These are phyloP conservation scores for Coemansia sp. DNA, from an alignment of 192 early-diverging fungal species.

Conservation along the genomic window DNA sequence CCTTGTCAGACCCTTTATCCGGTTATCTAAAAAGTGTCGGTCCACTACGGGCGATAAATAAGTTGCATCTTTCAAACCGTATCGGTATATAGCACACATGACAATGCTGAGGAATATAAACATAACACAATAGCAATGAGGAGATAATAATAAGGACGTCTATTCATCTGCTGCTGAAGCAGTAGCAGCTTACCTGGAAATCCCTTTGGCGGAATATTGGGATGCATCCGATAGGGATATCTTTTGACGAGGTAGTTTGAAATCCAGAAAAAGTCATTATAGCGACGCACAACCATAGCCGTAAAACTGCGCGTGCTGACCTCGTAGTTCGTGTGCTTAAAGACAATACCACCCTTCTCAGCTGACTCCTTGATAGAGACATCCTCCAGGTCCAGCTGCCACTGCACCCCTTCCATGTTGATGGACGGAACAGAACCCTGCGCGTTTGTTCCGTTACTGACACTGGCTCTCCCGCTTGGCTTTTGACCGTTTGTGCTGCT, in stretches of 20 bases:
- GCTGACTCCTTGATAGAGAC: slow-evolving; percentile 55
- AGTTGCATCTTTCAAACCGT: slow-evolving; percentile 5
- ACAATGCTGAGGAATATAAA: not conserved
- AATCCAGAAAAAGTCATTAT: slow-evolving; percentile 92
- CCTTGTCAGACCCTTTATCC: slow-evolving; percentile 57
- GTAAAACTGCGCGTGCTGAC: slow-evolving; percentile 68
- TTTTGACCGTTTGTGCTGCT: not conserved
- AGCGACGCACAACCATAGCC: slow-evolving; percentile 72
- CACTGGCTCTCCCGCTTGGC: slow-evolving; percentile 1
- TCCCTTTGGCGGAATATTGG: slow-evolving; percentile 87
- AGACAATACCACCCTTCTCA: slow-evolving; percentile 64
- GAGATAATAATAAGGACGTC: not conserved
- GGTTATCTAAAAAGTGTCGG: slow-evolving; percentile 60
- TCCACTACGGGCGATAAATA: slow-evolving; percentile 51
- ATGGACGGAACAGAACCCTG: slow-evolving; percentile 34
- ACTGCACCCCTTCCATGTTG: slow-evolving; percentile 50
- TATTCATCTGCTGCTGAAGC: not conserved
- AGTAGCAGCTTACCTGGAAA: slow-evolving; percentile 65
- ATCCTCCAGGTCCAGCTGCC: slow-evolving; percentile 57
- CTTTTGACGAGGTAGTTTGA: slow-evolving; percentile 72
- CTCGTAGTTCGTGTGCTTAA: slow-evolving; percentile 90
- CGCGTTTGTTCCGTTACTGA: not conserved
- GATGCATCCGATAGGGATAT: slow-evolving; percentile 82
- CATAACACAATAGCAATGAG: not conserved
- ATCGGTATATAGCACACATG: slow-evolving; percentile 8